These are phyloP conservation scores for Gossypium herbaceum DNA, from an alignment of 345 rosid genomes.

Conservation along the genomic window DNA sequence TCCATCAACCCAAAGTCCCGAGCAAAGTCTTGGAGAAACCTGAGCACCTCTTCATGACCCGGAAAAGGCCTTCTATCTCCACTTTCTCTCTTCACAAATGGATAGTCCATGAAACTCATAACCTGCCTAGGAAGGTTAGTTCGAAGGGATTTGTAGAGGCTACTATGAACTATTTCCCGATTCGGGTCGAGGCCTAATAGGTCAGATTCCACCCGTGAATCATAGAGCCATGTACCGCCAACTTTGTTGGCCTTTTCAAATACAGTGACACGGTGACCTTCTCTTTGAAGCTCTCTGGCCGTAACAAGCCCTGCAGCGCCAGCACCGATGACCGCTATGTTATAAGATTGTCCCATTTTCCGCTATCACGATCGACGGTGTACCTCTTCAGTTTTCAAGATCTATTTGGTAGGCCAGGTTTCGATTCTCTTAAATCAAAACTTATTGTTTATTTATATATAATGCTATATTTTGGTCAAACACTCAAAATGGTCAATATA, in stretches of 20 bases:
- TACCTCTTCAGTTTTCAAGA: no score
- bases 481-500: no score
- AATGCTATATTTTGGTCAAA: no score
- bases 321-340: background rate
- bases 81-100: conserved; percentile 28
- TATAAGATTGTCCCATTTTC: background rate
- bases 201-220: conserved; percentile 38
- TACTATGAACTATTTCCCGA: conserved; percentile 42
- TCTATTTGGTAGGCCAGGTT: no score
- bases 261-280: conserved; percentile 50
- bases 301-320: background rate
- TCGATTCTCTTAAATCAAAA: no score
- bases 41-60: conserved; percentile 16
- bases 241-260: conserved; percentile 37
- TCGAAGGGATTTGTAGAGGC: conserved; percentile 58
- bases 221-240: conserved; percentile 65
- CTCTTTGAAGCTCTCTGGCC: conserved; percentile 45
- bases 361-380: no score
- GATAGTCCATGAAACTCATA: conserved; percentile 55
- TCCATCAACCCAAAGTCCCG: background rate
- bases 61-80: conserved; percentile 10
- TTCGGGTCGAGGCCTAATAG: conserved; percentile 41
- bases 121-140: conserved; percentile 53
- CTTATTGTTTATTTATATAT: no score
- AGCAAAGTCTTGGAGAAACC: conserved; percentile 11